Percentiles rank a stretch among this genome's conserved stretches.
phyloP scores from a whole-genome alignment of 306 rosid species.

The cucumber (Cucumis sativus) region DNA sequence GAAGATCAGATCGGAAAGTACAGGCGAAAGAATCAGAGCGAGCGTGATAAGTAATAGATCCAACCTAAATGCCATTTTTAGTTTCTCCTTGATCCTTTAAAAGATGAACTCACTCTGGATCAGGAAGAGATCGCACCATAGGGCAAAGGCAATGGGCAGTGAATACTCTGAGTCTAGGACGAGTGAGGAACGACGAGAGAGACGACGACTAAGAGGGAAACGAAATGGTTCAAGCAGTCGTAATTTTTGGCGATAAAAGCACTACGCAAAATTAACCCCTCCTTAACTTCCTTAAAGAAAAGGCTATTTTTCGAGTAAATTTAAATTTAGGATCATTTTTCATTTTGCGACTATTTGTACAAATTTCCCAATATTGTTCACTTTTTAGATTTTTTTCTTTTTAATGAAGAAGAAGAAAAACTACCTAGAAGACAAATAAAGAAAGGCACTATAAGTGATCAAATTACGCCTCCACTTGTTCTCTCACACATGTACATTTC shows the following conservation, averaged over 20 bases:
- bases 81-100: background rate
- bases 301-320: too few species aligned
- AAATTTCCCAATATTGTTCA: too few species aligned
- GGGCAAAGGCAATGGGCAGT: background rate
- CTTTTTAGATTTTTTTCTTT: too few species aligned
- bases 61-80: constrained; percentile 13
- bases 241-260: background rate
- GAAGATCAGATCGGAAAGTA: constrained; percentile 72
- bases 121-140: constrained; percentile 6
- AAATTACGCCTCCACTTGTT: too few species aligned
- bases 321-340: too few species aligned
- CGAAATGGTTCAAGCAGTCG: background rate
- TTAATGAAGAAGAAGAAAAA: too few species aligned
- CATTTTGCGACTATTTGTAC: too few species aligned
- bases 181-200: background rate
- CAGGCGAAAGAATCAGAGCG: constrained; percentile 39
- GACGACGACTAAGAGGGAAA: background rate
- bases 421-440: too few species aligned
- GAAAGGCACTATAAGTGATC: too few species aligned
- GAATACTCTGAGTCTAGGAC: background rate
- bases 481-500: too few species aligned
- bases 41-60: constrained; percentile 34
- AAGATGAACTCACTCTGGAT: background rate
- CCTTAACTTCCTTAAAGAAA: too few species aligned
- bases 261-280: background rate